Base-by-base conservation (phyloP, 2,329 filamentous ascomycete genomes). In the Pseudogymnoascus sp. region DNA sequence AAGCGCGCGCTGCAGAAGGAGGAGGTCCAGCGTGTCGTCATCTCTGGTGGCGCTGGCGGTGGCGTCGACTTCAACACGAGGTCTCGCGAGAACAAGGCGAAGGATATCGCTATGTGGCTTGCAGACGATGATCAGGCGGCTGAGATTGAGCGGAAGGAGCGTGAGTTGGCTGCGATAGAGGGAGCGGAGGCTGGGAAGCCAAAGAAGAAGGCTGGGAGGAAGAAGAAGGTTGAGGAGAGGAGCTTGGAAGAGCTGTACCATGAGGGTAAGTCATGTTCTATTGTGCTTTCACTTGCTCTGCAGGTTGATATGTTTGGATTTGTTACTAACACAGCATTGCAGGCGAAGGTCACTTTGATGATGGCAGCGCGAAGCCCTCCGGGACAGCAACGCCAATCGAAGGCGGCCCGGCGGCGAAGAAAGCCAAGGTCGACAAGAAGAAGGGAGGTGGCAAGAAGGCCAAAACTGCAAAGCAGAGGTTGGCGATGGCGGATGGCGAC, bases 61-160 rank as follows among this genome's bases (percentile, higher is more conserved):
- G 90, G 90, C 65, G 93, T 97, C 65, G 94, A 97, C 79, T 97
- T 99, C 81, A 97, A 96, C 74, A 94, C 93, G 60, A 88, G 94
- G 61, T 85, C 88, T 66, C 83, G 89, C 4, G 93, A 97, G 79
- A 97, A 95, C 76, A 86, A 92, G 66, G 97, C 95, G 73, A 95
- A 96, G 77, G 94, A 99, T 72, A 97, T 97, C 76, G 94, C 94
- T 52, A 89, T 97, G 88, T 97, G 94, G 94, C 86, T 99, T 66
- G 93, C 93, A 16, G 94, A 99, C 72, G 94, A 97, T 68, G 93
- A 97, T 63, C 91, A 97, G 73, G 94, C 92, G 1, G 93, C 94
- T 71, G 83, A 94, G 75, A 93, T 99, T 72, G 93, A 97, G 77
- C 86, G 89, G 67, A 92, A 92, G 69, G 94, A 97, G 77, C 91